Conservation (phyloP, 2,329 filamentous ascomycete genomes). For the Colletotrichum sp. region DNA sequence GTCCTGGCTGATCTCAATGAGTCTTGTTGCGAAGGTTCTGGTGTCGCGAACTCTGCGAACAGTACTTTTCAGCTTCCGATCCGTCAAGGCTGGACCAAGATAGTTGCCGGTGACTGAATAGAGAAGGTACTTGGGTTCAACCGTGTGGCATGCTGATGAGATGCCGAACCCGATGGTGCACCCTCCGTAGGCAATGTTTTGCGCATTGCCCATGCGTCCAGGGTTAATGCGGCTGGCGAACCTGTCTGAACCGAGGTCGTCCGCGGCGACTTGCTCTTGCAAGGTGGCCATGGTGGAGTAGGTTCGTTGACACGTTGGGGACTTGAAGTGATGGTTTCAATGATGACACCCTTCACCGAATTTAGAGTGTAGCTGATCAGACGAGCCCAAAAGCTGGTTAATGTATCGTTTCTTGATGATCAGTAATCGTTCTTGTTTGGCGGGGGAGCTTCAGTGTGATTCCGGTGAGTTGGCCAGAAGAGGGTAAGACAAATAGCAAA, state of each 20-base stretch:
- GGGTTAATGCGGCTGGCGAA: constrained; percentile 32
- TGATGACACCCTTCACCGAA: not conserved
- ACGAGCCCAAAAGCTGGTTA: not conserved
- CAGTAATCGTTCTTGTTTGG: not conserved
- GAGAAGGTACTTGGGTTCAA: constrained; percentile 40
- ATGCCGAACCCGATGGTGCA: constrained; percentile 45
- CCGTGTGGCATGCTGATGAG: constrained; percentile 44
- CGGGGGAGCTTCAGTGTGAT: not conserved
- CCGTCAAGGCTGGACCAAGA: constrained; percentile 47
- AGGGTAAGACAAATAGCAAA: not conserved
- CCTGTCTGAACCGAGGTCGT: constrained; percentile 12
- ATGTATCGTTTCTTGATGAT: not conserved
- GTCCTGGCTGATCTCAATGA: constrained; percentile 48
- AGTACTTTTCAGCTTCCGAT: constrained; percentile 39
- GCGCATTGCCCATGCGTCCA: constrained; percentile 34
- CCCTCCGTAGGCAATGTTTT: constrained; percentile 48
- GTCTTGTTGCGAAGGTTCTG: constrained; percentile 51
- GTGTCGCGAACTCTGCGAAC: constrained; percentile 46
- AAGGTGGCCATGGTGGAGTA: constrained; percentile 4
- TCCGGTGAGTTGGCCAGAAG: not conserved
- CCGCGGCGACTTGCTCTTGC: constrained; percentile 11
- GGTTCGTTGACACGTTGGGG: not conserved
- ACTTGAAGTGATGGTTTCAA: not conserved
- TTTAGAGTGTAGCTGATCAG: not conserved
- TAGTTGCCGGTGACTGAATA: constrained; percentile 53